Percentiles rank a stretch among this genome's conserved stretches.
phyloP scores from a whole-genome alignment of 345 rosid genomes.

The Bruguiera parviflora region DNA sequence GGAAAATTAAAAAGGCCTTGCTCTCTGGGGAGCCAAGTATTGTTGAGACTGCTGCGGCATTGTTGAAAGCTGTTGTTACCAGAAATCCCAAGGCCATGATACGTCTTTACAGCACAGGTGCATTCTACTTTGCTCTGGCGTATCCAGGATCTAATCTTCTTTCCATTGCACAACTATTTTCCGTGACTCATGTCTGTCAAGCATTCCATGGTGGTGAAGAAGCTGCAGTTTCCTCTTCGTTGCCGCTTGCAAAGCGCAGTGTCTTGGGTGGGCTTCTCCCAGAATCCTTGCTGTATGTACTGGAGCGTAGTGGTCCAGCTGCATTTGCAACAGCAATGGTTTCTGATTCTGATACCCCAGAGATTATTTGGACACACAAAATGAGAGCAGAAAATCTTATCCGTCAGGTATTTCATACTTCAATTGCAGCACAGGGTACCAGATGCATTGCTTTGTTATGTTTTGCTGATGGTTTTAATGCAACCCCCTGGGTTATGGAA shows the following conservation, averaged over 20 bases:
- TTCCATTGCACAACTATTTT: conserved; percentile 86
- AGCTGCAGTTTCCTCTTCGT: conserved; percentile 94
- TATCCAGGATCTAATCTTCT: conserved; percentile 96
- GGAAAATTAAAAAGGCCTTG: conserved; percentile 47
- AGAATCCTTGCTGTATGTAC: conserved; percentile 87
- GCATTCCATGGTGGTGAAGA: conserved; percentile 99
- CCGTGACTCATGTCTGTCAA: conserved; percentile 93
- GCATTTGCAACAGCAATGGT: conserved; percentile 99
- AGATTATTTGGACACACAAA: conserved; percentile 97
- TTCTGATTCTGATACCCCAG: conserved; percentile 98
- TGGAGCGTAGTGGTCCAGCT: conserved; percentile 94
- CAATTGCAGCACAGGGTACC: conserved; percentile 1
- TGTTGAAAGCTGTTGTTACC: conserved; percentile 90
- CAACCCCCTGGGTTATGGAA: background rate
- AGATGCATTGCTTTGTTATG: conserved; percentile 10
- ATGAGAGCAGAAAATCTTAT: conserved; percentile 99
- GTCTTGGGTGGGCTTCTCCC: conserved; percentile 99
- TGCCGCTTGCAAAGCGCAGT: conserved; percentile 95
- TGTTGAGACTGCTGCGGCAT: conserved; percentile 92
- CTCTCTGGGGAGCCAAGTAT: conserved; percentile 97
- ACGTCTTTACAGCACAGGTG: conserved; percentile 91
- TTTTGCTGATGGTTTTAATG: conserved; percentile 1
- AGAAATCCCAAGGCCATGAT: conserved; percentile 99
- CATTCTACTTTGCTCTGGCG: conserved; percentile 92
- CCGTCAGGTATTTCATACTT: conserved; percentile 58